phyloP scores from a whole-genome alignment of 805 yeast species.

The Myxozyma geophila region DNA sequence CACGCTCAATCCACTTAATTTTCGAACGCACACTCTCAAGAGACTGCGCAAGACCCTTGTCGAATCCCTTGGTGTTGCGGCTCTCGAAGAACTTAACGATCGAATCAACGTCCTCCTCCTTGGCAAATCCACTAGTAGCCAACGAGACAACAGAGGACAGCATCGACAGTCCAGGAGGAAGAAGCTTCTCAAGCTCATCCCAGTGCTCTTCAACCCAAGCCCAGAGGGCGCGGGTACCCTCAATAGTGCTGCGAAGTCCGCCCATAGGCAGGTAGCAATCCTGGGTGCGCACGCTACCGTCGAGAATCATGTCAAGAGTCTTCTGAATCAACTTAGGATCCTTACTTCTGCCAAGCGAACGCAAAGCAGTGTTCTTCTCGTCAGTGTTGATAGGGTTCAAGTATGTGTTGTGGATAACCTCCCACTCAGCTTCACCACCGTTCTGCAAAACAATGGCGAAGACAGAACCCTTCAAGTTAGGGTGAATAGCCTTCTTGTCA shows the following conservation, averaged over 20 bases:
- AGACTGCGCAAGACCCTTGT: constrained; percentile 61
- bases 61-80: constrained; percentile 60
- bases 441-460: constrained; percentile 67
- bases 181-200: constrained; percentile 64
- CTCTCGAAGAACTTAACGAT: constrained; percentile 53
- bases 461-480: constrained; percentile 70
- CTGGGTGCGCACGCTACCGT: constrained; percentile 65
- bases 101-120: constrained; percentile 50
- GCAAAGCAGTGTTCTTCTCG: constrained; percentile 71
- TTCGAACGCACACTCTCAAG: constrained; percentile 59
- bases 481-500: constrained; percentile 69
- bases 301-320: constrained; percentile 60
- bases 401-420: constrained; percentile 64
- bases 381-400: constrained; percentile 63
- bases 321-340: constrained; percentile 57
- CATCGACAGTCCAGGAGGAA: constrained; percentile 84
- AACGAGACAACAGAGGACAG: constrained; percentile 72
- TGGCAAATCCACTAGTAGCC: constrained; percentile 65
- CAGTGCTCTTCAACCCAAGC: constrained; percentile 71
- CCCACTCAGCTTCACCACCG: constrained; percentile 68
- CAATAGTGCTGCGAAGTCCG: constrained; percentile 65
- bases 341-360: constrained; percentile 67
- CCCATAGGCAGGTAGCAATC: constrained; percentile 78
- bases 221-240: constrained; percentile 75
- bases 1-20: constrained; percentile 56